Percentiles rank a stretch among this genome's conserved stretches.
phyloP scores from a whole-genome alignment of 2,329 filamentous ascomycete genomes.

The Juglanconis juglandina region DNA sequence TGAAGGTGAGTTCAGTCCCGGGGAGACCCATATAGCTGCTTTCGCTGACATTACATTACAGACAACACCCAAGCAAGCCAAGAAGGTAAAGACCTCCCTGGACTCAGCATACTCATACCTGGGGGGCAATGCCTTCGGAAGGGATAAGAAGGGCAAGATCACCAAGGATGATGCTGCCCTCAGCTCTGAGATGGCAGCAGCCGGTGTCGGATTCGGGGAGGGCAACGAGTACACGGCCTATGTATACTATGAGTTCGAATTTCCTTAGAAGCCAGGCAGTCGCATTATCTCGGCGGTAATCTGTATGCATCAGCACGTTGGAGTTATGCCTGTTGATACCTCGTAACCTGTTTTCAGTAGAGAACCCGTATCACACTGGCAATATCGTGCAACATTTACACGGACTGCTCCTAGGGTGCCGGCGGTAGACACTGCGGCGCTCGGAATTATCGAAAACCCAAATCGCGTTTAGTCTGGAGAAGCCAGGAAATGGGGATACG shows the following conservation, averaged over 20 bases:
- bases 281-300: not conserved
- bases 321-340: conserved; percentile 8
- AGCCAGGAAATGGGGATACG: too few species aligned
- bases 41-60: conserved; percentile 35
- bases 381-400: too few species aligned
- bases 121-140: conserved; percentile 87
- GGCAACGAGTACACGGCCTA: conserved; percentile 89
- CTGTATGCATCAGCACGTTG: conserved; percentile 13
- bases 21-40: not conserved
- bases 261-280: conserved; percentile 41
- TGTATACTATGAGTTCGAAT: conserved; percentile 94
- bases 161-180: conserved; percentile 82
- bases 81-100: conserved; percentile 74
- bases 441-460: too few species aligned
- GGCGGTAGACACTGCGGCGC: too few species aligned
- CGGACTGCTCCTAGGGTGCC: too few species aligned
- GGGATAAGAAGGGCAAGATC: conserved; percentile 89
- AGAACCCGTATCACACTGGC: not conserved
- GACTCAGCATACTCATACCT: conserved; percentile 87
- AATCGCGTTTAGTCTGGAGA: too few species aligned
- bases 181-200: conserved; percentile 79
- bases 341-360: not conserved
- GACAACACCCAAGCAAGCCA: conserved; percentile 77
- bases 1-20: conserved; percentile 64
- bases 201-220: conserved; percentile 60